Conservation (phyloP, 106 monocot species). For the Triglochin maritima region DNA sequence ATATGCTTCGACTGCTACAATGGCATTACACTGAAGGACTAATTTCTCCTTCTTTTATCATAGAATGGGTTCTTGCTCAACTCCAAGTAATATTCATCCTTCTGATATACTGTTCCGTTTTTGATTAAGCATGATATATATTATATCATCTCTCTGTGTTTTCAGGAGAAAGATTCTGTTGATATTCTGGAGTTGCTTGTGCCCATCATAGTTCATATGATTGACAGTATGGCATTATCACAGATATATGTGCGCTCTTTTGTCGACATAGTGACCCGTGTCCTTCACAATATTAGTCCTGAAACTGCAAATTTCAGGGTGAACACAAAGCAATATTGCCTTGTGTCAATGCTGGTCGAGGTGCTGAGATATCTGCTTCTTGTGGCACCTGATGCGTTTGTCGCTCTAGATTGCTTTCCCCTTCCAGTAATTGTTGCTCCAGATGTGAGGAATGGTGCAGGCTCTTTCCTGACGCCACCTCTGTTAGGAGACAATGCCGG, state of each 20-base stretch:
- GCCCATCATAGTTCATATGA: constrained; percentile 51
- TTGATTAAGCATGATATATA: neutral
- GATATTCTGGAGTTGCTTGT: constrained; percentile 76
- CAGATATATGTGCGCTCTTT: constrained; percentile 70
- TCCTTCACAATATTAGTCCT: constrained; percentile 37
- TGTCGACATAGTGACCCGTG: constrained; percentile 59
- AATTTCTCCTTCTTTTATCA: constrained; percentile 55
- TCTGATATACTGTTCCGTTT: neutral
- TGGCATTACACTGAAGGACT: constrained; percentile 86
- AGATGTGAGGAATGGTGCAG: constrained; percentile 18
- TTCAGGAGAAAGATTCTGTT: constrained; percentile 74
- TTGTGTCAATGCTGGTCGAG: constrained; percentile 44
- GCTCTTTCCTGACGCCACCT: constrained; percentile 14
- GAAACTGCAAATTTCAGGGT: constrained; percentile 8
- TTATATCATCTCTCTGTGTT: constrained; percentile 9
- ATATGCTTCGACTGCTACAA: constrained; percentile 64
- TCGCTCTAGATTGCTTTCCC: constrained; percentile 80
- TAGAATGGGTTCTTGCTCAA: constrained; percentile 73
- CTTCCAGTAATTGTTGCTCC: constrained; percentile 56
- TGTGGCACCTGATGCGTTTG: constrained; percentile 75
- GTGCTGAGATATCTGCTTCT: constrained; percentile 68
- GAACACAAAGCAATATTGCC: constrained; percentile 29
- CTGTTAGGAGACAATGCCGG: constrained; percentile 11
- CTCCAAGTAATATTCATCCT: constrained; percentile 54
- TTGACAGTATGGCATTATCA: constrained; percentile 57